Percentiles rank a stretch among this genome's conserved stretches.
Evolutionary conservation across 495 filamentous ascomycete species (phyloP).

Genomic region (Podospora conica): DNA sequence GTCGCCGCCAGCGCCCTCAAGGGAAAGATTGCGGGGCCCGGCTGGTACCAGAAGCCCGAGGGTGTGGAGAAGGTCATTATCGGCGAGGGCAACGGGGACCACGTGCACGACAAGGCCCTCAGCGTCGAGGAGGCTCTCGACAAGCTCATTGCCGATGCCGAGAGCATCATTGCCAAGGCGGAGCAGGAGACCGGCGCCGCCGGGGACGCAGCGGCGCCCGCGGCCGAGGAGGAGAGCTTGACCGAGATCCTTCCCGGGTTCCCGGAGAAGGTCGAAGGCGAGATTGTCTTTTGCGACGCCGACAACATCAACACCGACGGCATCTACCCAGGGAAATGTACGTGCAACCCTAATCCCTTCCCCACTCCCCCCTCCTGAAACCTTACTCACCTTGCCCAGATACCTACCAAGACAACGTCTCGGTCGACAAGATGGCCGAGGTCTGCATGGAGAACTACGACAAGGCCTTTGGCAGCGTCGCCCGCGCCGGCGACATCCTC

Average conservation of each 20-base stretch:
- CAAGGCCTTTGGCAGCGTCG: conserved; percentile 51
- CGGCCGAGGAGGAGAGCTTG: conserved; percentile 29
- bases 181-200: conserved; percentile 25
- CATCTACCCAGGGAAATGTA: conserved; percentile 71
- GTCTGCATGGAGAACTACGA: conserved; percentile 96
- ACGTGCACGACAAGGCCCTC: conserved; percentile 53
- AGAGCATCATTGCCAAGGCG: conserved; percentile 52
- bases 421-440: conserved; percentile 70
- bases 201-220: conserved; percentile 9
- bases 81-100: conserved; percentile 64
- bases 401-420: conserved; percentile 83
- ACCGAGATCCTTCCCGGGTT: conserved; percentile 67
- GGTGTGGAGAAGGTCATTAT: conserved; percentile 59
- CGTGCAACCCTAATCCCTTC: conserved; percentile 18
- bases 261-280: conserved; percentile 56
- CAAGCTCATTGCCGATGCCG: conserved; percentile 59
- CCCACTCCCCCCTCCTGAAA: neutral
- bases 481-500: conserved; percentile 66
- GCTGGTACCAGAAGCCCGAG: conserved; percentile 68
- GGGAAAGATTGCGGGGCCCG: conserved; percentile 73
- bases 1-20: conserved; percentile 82
- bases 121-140: conserved; percentile 63
- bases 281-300: conserved; percentile 64
- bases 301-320: conserved; percentile 74
- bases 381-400: conserved; percentile 15